These are phyloP conservation scores for Candida succiphila DNA, from an alignment of 805 yeast species.

Conservation along the genomic window DNA sequence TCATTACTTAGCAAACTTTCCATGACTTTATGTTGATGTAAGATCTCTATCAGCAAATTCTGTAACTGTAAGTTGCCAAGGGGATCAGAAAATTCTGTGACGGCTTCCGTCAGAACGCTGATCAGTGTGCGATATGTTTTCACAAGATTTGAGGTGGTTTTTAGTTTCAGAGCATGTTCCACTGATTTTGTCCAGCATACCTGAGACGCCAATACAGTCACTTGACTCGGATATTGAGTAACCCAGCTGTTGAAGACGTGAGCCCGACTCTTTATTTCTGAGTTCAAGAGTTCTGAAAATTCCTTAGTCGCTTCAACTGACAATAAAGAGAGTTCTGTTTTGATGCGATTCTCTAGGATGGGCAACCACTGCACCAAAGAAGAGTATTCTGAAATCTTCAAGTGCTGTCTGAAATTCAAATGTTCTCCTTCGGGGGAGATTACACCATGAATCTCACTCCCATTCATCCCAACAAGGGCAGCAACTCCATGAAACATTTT, in stretches of 20 bases:
- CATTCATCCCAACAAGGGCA: conserved; percentile 23
- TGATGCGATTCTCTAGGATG: conserved; percentile 48
- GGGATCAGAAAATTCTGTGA: conserved; percentile 7
- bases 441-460: conserved; percentile 28
- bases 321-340: conserved; percentile 1
- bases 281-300: no score
- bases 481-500: conserved; percentile 67
- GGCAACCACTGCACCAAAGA: no score
- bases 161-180: conserved; percentile 14
- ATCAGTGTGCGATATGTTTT: conserved; percentile 7
- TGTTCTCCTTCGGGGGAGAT: conserved; percentile 62
- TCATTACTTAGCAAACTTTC: conserved; percentile 1
- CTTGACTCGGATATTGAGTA: conserved; percentile 42
- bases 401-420: conserved; percentile 32
- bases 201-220: conserved; percentile 43
- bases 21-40: conserved; percentile 43
- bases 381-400: no score
- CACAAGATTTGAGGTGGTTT: neutral
- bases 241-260: conserved; percentile 24
- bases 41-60: conserved; percentile 53
- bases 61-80: conserved; percentile 36
- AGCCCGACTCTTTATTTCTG: neutral
- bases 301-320: conserved; percentile 8
- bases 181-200: conserved; percentile 40
- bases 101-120: neutral